Percentiles rank a stretch among this genome's conserved stretches.
These are phyloP conservation scores for Albugo laibachii DNA, from an alignment of 352 stramenopile genomes.

Conservation along the genomic window DNA sequence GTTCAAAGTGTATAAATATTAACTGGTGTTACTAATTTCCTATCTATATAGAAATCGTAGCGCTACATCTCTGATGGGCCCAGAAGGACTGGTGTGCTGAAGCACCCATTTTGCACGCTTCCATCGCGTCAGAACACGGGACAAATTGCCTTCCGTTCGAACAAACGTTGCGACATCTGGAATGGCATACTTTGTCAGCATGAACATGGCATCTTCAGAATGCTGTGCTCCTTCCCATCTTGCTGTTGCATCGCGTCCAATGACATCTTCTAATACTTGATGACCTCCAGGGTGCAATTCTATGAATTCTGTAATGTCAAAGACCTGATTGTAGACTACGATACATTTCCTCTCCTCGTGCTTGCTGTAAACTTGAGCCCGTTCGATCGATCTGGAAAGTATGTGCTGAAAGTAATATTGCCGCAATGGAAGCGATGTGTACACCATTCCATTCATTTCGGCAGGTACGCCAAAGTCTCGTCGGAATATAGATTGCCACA, in stretches of 20 bases:
- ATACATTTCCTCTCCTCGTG: conserved; percentile 28
- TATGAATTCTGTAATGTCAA: conserved; percentile 46
- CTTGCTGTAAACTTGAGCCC: conserved; percentile 22
- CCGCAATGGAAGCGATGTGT: conserved; percentile 30
- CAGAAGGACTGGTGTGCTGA: too few relatives aligned
- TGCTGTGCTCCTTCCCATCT: conserved; percentile 58
- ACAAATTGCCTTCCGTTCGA: conserved; percentile 16
- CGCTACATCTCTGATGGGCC: too few relatives aligned
- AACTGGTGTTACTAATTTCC: too few relatives aligned
- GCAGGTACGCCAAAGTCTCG: conserved; percentile 34
- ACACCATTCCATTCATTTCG: conserved; percentile 22
- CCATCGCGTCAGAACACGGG: conserved; percentile 17
- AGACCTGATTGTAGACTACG: conserved; percentile 37
- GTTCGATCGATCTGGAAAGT: conserved; percentile 37
- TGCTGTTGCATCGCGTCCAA: conserved; percentile 41
- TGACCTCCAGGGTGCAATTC: conserved; percentile 40
- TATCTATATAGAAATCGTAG: too few relatives aligned
- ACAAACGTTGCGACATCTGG: conserved; percentile 8
- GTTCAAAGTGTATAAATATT: too few relatives aligned
- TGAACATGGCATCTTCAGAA: conserved; percentile 30
- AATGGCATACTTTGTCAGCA: conserved; percentile 43
- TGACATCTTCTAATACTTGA: conserved; percentile 47
- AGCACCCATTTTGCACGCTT: conserved; percentile 7
- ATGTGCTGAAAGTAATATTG: conserved; percentile 60
- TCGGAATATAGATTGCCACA: conserved; percentile 30